Base-by-base conservation (phyloP, 2,329 filamentous ascomycete species). In the Rhytidhysteron rufulum region DNA sequence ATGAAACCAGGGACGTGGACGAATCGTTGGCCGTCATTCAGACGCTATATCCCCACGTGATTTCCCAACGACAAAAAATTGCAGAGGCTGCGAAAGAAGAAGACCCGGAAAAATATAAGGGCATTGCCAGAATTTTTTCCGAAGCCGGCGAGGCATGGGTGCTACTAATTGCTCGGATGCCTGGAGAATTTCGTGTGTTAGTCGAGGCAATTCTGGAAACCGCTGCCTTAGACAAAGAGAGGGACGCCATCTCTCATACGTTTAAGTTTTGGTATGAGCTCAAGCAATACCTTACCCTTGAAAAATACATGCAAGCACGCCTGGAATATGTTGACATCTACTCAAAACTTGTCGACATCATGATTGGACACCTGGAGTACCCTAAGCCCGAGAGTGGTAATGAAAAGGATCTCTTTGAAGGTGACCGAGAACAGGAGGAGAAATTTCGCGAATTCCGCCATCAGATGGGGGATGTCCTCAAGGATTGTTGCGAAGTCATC, bases 221-320 rank as follows among this genome's bases (percentile, higher is more conserved):
- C 58, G 90, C 88, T 45, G 80, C 85, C 9, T 79, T 86, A 51
- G 93, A 98, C 64, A 83, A 82, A 61, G 91, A 96, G 39, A 82
- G 86, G 46, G 93, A 98, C 51, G 88, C 90, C 4, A 89, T 98
- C 48, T 87, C 88, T 39, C 82, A 93, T 56, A 98, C 94, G 0
- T 98, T 98, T 68, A 82, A 82, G 51, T 97, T 98, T 70, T 98
- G 93, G 93, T 97, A 94, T 62, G 93, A 98, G 61, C 77, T 98
- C 34, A 98, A 98, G 73, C 89, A 96, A 63, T 96, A 95, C 62
- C 75, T 98, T 34, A 89, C 90, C 2, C 68, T 98, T 39, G 91
- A 97, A 25, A 85, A 85, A 51, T 98, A 96, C 62, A 86, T 87
- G 37, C 79, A 89, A 54, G 86, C 90, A 30, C 82, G 90, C 37